Conservation (phyloP, 2,329 filamentous ascomycete genomes). For the Ascochyta pisi region DNA sequence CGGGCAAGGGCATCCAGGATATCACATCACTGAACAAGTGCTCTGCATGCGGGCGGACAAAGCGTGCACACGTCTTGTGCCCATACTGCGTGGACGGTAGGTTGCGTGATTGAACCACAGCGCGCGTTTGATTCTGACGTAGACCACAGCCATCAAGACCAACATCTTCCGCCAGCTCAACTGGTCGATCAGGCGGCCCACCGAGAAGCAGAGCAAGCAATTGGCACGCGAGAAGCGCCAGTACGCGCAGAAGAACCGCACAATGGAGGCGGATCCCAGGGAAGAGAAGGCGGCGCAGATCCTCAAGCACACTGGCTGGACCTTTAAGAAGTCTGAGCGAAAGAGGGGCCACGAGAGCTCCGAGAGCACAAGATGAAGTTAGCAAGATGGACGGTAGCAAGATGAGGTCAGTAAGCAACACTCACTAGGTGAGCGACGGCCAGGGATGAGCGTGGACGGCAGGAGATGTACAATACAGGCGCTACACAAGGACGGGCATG, state of each 20-base stretch:
- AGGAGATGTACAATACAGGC: constrained; percentile 13
- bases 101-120: constrained; percentile 33
- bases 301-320: constrained; percentile 39
- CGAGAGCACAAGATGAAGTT: no score
- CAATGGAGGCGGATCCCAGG: constrained; percentile 29
- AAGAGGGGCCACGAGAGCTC: neutral
- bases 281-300: constrained; percentile 37
- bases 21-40: constrained; percentile 87
- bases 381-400: no score
- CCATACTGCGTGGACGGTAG: constrained; percentile 84
- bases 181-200: constrained; percentile 35
- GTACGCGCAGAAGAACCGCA: constrained; percentile 22
- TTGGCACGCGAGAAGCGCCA: constrained; percentile 30
- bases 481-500: neutral
- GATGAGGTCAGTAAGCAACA: no score
- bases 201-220: constrained; percentile 42
- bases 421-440: neutral
- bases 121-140: neutral
- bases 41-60: constrained; percentile 84
- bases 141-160: constrained; percentile 40
- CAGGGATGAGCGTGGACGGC: neutral
- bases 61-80: constrained; percentile 89
- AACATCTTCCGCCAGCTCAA: constrained; percentile 41
- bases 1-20: constrained; percentile 93
- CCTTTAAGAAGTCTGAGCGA: constrained; percentile 17